phyloP scores from a whole-genome alignment of 1,284 basidiomycete species.

The Ustilago esculenta region DNA sequence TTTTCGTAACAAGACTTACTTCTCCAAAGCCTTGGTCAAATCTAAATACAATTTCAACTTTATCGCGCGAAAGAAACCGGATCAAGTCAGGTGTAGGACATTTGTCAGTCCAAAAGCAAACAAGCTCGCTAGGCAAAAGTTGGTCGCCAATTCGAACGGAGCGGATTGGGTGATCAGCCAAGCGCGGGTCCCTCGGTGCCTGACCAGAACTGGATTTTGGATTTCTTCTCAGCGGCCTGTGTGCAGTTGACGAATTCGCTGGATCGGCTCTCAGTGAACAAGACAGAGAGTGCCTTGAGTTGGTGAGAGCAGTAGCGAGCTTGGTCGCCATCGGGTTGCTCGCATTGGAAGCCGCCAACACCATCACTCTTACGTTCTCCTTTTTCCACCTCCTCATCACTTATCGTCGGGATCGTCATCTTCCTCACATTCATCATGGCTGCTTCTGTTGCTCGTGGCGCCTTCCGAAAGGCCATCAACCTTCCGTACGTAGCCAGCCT shows the following conservation, averaged over 20 bases:
- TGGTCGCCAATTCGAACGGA: slow-evolving; percentile 11
- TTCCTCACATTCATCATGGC: slow-evolving; percentile 41
- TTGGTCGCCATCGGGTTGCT: slow-evolving; percentile 23
- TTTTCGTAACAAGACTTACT: no score
- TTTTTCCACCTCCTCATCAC: slow-evolving; percentile 27
- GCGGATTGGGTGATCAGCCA: slow-evolving; percentile 19
- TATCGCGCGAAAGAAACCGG: slow-evolving; percentile 18
- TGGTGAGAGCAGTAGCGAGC: neutral
- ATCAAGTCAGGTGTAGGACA: slow-evolving; percentile 10
- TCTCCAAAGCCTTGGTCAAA: neutral
- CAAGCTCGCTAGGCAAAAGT: no score
- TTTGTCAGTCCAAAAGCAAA: slow-evolving; percentile 21
- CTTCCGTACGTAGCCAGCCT: slow-evolving; percentile 70
- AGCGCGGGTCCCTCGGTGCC: neutral
- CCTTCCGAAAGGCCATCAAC: slow-evolving; percentile 73
- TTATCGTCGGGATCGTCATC: slow-evolving; percentile 25
- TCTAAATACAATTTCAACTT: neutral
- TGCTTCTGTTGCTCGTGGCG: slow-evolving; percentile 52
- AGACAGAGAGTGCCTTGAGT: neutral
- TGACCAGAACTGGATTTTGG: slow-evolving; percentile 1
- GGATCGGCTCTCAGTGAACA: neutral
- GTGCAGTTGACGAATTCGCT: no score
- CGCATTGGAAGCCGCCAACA: slow-evolving; percentile 6
- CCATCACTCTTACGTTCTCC: slow-evolving; percentile 8
- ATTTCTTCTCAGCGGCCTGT: slow-evolving; percentile 8